These are phyloP conservation scores for Inga leiocalycina DNA, from an alignment of 306 rosid species.

Conservation along the genomic window DNA sequence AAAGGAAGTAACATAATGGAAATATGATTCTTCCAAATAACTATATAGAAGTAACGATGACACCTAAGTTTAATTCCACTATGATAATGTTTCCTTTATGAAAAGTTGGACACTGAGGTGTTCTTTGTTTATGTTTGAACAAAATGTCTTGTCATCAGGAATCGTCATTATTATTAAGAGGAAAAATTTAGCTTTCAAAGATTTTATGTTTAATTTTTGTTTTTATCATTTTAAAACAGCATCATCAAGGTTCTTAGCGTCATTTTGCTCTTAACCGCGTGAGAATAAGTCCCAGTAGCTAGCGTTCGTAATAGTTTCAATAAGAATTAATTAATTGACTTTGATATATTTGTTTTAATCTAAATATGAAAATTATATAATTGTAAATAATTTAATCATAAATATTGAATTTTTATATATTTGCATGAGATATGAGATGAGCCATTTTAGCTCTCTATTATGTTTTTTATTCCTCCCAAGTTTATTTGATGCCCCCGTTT, in stretches of 20 bases:
- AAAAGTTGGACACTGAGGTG: neutral
- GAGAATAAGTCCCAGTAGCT: no score
- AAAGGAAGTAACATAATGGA: neutral
- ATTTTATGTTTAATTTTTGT: neutral
- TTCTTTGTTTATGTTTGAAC: neutral
- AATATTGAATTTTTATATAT: no score
- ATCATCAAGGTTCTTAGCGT: neutral
- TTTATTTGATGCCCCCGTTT: no score
- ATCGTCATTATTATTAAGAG: neutral
- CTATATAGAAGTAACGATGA: neutral
- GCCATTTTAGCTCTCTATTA: no score
- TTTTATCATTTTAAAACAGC: neutral
- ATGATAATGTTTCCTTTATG: neutral
- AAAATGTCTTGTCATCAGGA: neutral
- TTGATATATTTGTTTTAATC: no score
- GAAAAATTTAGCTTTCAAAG: neutral
- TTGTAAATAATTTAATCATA: no score
- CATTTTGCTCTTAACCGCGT: neutral
- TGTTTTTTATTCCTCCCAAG: no score
- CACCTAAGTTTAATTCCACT: neutral
- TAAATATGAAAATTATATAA: no score
- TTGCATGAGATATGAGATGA: no score
- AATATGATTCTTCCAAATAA: neutral
- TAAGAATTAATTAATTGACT: no score
- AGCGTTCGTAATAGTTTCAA: no score